Evolutionary conservation across 2,329 filamentous ascomycete genomes (phyloP).

Genomic region (Microdochium nivale): DNA sequence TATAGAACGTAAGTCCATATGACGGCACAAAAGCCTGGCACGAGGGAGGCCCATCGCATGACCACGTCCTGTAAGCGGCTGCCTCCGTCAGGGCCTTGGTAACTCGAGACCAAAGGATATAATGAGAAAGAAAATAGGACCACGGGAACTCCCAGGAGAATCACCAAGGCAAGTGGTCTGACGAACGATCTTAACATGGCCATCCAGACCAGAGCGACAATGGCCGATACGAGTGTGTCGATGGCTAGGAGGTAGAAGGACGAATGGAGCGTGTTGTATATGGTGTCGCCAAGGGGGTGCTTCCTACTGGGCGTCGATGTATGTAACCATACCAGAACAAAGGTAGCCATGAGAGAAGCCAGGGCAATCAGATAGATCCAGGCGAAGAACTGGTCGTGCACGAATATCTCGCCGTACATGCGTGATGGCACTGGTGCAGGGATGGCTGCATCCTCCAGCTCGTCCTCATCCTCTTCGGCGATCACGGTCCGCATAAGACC

Average conservation of each 20-base stretch:
- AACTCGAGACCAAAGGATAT: slow-evolving; percentile 86
- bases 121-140: slow-evolving; percentile 84
- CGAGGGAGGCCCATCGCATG: slow-evolving; percentile 79
- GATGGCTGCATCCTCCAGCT: slow-evolving; percentile 24
- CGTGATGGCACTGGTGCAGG: slow-evolving; percentile 43
- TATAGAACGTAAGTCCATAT: slow-evolving; percentile 80
- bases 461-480: slow-evolving; percentile 23
- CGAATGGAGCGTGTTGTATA: slow-evolving; percentile 79
- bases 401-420: slow-evolving; percentile 59
- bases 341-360: slow-evolving; percentile 78
- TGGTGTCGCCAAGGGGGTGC: slow-evolving; percentile 77
- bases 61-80: slow-evolving; percentile 72
- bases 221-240: slow-evolving; percentile 82
- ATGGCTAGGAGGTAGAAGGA: slow-evolving; percentile 86
- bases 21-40: slow-evolving; percentile 65
- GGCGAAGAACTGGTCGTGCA: slow-evolving; percentile 86
- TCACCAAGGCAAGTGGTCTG: slow-evolving; percentile 69
- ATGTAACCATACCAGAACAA: slow-evolving; percentile 82
- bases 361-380: slow-evolving; percentile 81
- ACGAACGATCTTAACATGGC: slow-evolving; percentile 83
- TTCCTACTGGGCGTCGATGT: slow-evolving; percentile 64
- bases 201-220: slow-evolving; percentile 87
- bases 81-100: slow-evolving; percentile 68
- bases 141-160: slow-evolving; percentile 76
- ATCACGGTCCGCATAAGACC: slow-evolving; percentile 31